Percentiles rank a stretch among this genome's conserved stretches.
Evolutionary conservation across 768 basidiomycete species (phyloP).

Genomic region (Boletus reticulatus): DNA sequence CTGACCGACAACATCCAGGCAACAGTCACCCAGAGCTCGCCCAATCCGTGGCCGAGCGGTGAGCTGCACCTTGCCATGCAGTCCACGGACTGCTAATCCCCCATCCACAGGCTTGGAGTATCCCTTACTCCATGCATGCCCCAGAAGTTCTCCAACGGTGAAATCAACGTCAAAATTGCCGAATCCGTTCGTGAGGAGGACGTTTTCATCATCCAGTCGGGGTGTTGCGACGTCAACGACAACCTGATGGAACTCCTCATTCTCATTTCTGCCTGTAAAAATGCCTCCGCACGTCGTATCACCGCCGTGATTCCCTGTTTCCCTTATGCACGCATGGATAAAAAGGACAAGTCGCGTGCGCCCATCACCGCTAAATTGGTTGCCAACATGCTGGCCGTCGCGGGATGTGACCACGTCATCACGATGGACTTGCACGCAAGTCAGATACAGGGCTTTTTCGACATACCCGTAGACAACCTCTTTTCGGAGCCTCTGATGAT

Average conservation of each 20-base stretch:
- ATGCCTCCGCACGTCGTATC: constrained; percentile 90
- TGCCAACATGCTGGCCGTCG: constrained; percentile 96
- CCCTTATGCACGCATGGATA: constrained; percentile 96
- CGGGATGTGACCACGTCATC: constrained; percentile 97
- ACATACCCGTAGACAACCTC: constrained; percentile 96
- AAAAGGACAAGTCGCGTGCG: constrained; percentile 94
- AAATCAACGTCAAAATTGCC: constrained; percentile 91
- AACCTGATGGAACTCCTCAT: constrained; percentile 98
- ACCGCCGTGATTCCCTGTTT: constrained; percentile 98
- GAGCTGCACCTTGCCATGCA: constrained; percentile 54
- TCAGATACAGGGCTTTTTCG: constrained; percentile 99
- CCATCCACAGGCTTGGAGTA: constrained; percentile 75
- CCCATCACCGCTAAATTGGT: constrained; percentile 99
- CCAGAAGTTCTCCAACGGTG: constrained; percentile 92
- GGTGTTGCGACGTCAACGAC: constrained; percentile 88
- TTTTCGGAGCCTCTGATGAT: constrained; percentile 97
- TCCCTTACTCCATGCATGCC: constrained; percentile 83
- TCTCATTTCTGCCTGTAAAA: constrained; percentile 97
- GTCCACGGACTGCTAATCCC: constrained; percentile 52
- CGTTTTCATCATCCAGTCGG: constrained; percentile 97
- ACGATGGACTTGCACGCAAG: constrained; percentile 99
- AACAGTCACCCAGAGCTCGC: constrained; percentile 99
- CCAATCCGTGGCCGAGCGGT: constrained; percentile 93
- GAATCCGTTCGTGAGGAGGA: constrained; percentile 98
- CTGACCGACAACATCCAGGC: constrained; percentile 51